Evolutionary conservation across 495 filamentous ascomycete genomes (phyloP), one percentile per base, ranked within the genome.

Genomic region (Neurospora terricola): DNA sequence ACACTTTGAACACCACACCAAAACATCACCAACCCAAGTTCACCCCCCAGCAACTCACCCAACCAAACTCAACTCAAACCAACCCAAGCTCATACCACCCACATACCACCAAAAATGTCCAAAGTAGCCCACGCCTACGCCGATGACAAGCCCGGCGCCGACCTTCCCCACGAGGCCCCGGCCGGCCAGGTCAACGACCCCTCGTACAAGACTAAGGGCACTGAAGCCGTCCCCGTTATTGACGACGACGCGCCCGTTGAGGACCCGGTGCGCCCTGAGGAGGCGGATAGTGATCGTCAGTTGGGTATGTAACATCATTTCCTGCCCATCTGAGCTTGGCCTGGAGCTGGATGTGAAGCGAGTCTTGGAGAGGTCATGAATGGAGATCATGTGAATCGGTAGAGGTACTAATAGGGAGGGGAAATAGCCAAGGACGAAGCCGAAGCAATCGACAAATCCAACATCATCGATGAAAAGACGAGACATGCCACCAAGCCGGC

Each of bases 261-360:
- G 48, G 87, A 87, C 43, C 82, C 82, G 9, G 84, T 87, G 12
- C 75, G 84, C 48, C 74, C 80, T 27, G 79, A 69, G 1, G 80
- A 78, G 2, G 85, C 85, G 0, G 85, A 90, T 73, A 82, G 84
- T 3, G 85, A 89, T 73, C 79, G 83, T 72, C 80, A 84, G 38
- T 76, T 91, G 5, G 81, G 88, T 90, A 80, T 40, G 82, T n/a
- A n/a, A n/a, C n/a, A n/a, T n/a, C n/a, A n/a, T n/a, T n/a, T 79
- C 39, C 11, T 5, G 30, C 38, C 36, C 4, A 14, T 14, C 14
- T 30, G 30, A 30, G 30, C 30, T 30, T n/a, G n/a, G n/a, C n/a
- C n/a, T n/a, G n/a, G n/a, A n/a, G n/a, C n/a, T n/a, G n/a, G n/a
- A n/a, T n/a, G n/a, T n/a, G n/a, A n/a, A n/a, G n/a, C n/a, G n/a